phyloP scores from a whole-genome alignment of 352 stramenopile genomes.

The Elongisporangium undulatum region DNA sequence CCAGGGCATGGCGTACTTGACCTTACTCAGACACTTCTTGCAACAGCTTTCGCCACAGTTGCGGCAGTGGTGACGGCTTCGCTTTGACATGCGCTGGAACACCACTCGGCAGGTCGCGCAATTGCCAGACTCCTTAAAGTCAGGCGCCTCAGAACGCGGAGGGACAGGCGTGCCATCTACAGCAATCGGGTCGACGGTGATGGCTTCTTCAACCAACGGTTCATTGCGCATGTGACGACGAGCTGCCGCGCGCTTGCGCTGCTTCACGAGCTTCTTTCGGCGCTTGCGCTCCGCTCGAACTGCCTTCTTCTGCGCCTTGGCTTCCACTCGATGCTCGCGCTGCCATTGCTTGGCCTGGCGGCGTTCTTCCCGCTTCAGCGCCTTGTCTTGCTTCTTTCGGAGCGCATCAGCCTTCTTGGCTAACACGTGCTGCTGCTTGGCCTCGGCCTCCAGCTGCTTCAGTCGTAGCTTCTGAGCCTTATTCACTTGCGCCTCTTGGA shows the following conservation, averaged over 20 bases:
- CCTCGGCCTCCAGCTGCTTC: constrained; percentile 12
- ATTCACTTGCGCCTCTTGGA: constrained; percentile 7
- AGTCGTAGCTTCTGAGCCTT: constrained; percentile 12
- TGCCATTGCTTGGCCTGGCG: constrained; percentile 8
- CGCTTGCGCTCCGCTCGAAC: constrained; percentile 10
- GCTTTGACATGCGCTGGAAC: constrained; percentile 26
- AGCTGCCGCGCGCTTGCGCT: constrained; percentile 11
- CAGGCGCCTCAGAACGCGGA: constrained; percentile 3
- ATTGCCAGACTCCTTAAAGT: constrained; percentile 25
- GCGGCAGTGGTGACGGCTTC: constrained; percentile 59
- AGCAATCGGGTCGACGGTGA: neutral
- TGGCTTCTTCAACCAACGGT: neutral
- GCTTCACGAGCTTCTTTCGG: constrained; percentile 19
- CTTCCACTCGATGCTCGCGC: constrained; percentile 1
- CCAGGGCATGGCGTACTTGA: constrained; percentile 25
- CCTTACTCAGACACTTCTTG: constrained; percentile 36
- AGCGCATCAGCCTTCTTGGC: constrained; percentile 8
- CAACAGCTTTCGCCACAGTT: constrained; percentile 63
- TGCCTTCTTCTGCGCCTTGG: constrained; percentile 13
- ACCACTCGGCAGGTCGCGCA: constrained; percentile 36
- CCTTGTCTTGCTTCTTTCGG: neutral
- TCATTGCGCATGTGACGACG: neutral
- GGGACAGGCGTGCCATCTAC: neutral
- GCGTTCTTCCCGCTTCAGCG: constrained; percentile 2
- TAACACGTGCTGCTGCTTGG: constrained; percentile 6